Percentiles rank a stretch among this genome's conserved stretches.
These are phyloP conservation scores for Sporothrix globosa DNA, from an alignment of 2,329 filamentous ascomycete species.

Conservation along the genomic window DNA sequence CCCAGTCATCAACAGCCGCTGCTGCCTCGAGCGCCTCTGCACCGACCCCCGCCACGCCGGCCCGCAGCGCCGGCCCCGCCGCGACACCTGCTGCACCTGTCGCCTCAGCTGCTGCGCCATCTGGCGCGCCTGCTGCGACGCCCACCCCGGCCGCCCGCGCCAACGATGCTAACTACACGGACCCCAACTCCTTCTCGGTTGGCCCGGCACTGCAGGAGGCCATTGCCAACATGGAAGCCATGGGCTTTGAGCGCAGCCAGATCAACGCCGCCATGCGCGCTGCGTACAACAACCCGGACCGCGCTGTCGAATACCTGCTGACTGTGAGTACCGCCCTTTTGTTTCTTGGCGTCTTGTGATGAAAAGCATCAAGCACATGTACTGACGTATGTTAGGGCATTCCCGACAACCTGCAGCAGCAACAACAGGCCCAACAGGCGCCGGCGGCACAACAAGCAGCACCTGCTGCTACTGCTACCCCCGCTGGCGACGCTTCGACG, in stretches of 20 bases:
- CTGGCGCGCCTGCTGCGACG: slow-evolving; percentile 48
- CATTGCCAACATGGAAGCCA: slow-evolving; percentile 91
- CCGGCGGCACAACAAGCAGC: slow-evolving; percentile 23
- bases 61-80: slow-evolving; percentile 50
- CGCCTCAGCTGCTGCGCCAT: slow-evolving; percentile 51
- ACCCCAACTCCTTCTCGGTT: slow-evolving; percentile 82
- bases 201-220: slow-evolving; percentile 80
- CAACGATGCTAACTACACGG: slow-evolving; percentile 56
- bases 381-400: slow-evolving; percentile 67
- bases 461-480: slow-evolving; percentile 36
- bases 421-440: slow-evolving; percentile 40
- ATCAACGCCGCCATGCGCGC: slow-evolving; percentile 95
- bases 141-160: slow-evolving; percentile 55
- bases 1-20: slow-evolving; percentile 63
- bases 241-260: slow-evolving; percentile 88
- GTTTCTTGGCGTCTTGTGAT: too few species aligned
- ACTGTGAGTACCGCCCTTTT: slow-evolving; percentile 61
- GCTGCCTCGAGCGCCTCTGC: slow-evolving; percentile 40
- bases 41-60: slow-evolving; percentile 63
- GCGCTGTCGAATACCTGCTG: slow-evolving; percentile 93
- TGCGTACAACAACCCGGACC: slow-evolving; percentile 95
- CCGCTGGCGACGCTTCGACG: slow-evolving; percentile 50
- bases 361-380: neutral
- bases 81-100: slow-evolving; percentile 57
- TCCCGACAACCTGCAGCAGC: slow-evolving; percentile 75